These are phyloP conservation scores for Suillus ampliporus DNA, from an alignment of 768 basidiomycete genomes.

Conservation along the genomic window DNA sequence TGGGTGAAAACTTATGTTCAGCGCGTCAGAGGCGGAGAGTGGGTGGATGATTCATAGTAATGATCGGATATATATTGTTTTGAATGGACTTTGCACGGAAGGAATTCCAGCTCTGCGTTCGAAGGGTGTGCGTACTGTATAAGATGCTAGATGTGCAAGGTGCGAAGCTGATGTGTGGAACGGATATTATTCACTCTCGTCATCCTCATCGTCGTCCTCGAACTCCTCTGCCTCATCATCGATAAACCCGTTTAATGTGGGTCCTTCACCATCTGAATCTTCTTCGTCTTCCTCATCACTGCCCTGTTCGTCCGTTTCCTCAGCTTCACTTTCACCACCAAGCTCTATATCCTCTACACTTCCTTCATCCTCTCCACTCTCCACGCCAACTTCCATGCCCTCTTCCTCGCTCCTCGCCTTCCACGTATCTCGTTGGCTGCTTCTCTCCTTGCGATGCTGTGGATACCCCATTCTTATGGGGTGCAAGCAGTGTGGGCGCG, in stretches of 20 bases:
- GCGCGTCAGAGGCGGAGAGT: constrained; percentile 67
- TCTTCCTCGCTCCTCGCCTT: constrained; percentile 81
- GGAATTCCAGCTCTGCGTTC: background rate
- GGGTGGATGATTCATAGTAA: constrained; percentile 69
- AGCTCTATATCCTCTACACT: constrained; percentile 83
- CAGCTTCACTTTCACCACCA: constrained; percentile 65
- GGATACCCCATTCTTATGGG: constrained; percentile 43
- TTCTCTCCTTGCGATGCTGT: constrained; percentile 41
- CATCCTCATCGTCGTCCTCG: constrained; percentile 55
- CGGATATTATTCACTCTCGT: constrained; percentile 52
- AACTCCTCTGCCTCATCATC: constrained; percentile 68
- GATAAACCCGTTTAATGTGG: constrained; percentile 54
- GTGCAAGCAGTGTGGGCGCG: constrained; percentile 59
- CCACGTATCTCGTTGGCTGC: constrained; percentile 63
- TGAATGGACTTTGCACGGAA: constrained; percentile 7
- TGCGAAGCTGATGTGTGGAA: background rate
- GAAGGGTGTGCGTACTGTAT: constrained; percentile 3
- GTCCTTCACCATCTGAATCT: constrained; percentile 46
- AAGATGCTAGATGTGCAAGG: background rate
- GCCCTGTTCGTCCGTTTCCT: constrained; percentile 52
- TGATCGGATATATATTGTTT: constrained; percentile 6
- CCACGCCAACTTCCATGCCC: constrained; percentile 58
- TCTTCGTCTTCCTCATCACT: constrained; percentile 47
- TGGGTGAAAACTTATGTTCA: constrained; percentile 73
- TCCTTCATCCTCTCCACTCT: constrained; percentile 70